Evolutionary conservation across 2,329 filamentous ascomycete species (phyloP).

Genomic region (Bipolaris zeicola): DNA sequence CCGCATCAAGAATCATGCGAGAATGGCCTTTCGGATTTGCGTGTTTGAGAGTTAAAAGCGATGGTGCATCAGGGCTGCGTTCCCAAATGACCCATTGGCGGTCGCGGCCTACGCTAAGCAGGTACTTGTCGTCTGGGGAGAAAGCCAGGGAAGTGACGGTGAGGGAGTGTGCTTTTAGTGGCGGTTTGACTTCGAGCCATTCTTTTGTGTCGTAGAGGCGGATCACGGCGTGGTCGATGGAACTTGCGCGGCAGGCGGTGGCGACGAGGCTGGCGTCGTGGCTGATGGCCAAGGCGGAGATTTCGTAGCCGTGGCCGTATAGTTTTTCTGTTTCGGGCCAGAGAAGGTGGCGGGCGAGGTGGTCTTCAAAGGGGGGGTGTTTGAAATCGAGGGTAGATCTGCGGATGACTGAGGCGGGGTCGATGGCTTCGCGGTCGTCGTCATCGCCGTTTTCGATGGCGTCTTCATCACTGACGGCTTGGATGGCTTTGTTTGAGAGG

Average conservation of each 20-base stretch:
- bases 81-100: conserved; percentile 87
- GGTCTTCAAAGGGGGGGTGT: conserved; percentile 86
- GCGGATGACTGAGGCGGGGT: conserved; percentile 61
- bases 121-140: conserved; percentile 71
- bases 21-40: conserved; percentile 84
- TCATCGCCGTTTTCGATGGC: conserved; percentile 48
- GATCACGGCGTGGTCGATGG: conserved; percentile 91
- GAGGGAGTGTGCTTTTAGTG: conserved; percentile 81
- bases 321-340: conserved; percentile 97
- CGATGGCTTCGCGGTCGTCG: conserved; percentile 60
- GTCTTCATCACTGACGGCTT: conserved; percentile 53
- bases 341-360: conserved; percentile 84
- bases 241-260: conserved; percentile 91
- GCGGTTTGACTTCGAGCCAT: conserved; percentile 87
- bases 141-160: conserved; percentile 86
- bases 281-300: conserved; percentile 81
- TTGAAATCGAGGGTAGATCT: conserved; percentile 68
- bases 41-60: conserved; percentile 63
- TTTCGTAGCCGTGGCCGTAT: conserved; percentile 97
- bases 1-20: conserved; percentile 87
- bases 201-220: conserved; percentile 83
- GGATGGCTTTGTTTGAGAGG: conserved; percentile 90
- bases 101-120: conserved; percentile 90
- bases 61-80: conserved; percentile 46
- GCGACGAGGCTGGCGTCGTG: conserved; percentile 78